Percentiles rank a stretch among this genome's conserved stretches.
phyloP scores from a whole-genome alignment of 169 alveolate genomes.

The Plasmodium fragile region DNA sequence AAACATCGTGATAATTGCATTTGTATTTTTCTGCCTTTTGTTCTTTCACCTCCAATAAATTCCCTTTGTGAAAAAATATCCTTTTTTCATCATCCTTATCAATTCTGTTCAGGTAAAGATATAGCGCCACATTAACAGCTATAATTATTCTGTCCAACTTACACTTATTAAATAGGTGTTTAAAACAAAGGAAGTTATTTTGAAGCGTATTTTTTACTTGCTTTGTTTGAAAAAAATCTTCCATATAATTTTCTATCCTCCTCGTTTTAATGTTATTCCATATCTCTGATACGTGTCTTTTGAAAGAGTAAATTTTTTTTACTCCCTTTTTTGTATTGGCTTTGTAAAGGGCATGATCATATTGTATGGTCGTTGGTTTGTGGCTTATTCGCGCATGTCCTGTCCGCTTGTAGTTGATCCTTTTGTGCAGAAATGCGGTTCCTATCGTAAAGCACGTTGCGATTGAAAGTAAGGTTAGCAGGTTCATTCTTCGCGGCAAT shows the following conservation, averaged over 20 bases:
- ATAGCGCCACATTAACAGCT: conserved; percentile 21
- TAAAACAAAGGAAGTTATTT: conserved; percentile 9
- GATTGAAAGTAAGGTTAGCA: conserved; percentile 12
- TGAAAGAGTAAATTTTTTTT: conserved; percentile 21
- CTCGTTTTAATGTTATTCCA: conserved; percentile 13
- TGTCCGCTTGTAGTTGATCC: conserved; percentile 8
- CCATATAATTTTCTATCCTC: conserved; percentile 7
- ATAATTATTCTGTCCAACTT: conserved; percentile 65
- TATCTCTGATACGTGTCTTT: conserved; percentile 14
- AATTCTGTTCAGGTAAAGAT: conserved; percentile 46
- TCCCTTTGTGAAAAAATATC: conserved; percentile 68
- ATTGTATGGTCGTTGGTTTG: neutral
- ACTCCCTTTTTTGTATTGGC: conserved; percentile 8
- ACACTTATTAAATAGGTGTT: conserved; percentile 59
- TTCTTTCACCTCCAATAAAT: conserved; percentile 40
- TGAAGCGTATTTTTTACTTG: conserved; percentile 19
- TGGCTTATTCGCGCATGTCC: neutral
- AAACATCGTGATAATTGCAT: conserved; percentile 71
- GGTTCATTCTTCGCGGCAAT: conserved; percentile 38
- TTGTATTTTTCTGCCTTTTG: conserved; percentile 68
- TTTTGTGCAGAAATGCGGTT: conserved; percentile 41
- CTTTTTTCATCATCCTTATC: conserved; percentile 56
- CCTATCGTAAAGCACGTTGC: conserved; percentile 19
- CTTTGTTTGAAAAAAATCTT: neutral
- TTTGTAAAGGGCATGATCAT: conserved; percentile 2